phyloP scores from a whole-genome alignment of 331 rosid species.

The Malus hybrid region DNA sequence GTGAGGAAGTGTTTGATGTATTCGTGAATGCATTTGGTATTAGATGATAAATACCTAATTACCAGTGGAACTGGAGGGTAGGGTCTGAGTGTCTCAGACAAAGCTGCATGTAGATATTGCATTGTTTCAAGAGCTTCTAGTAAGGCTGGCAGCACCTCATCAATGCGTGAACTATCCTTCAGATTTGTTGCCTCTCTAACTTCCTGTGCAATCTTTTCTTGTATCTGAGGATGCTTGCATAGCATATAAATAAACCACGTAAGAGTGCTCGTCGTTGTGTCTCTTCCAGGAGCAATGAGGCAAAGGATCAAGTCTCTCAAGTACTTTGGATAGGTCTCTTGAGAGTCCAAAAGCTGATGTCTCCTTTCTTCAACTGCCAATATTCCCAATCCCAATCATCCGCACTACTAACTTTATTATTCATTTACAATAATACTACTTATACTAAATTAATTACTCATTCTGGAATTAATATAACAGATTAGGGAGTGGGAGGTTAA shows the following conservation, averaged over 20 bases:
- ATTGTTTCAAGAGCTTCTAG: constrained; percentile 7
- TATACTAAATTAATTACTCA: neutral
- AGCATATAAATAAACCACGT: constrained; percentile 16
- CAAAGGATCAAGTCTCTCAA: constrained; percentile 9
- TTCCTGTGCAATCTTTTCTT: constrained; percentile 15
- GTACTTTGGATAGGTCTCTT: constrained; percentile 9
- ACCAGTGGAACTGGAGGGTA: constrained; percentile 22
- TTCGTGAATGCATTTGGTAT: too few relatives aligned
- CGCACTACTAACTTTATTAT: too few relatives aligned
- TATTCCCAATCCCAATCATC: neutral
- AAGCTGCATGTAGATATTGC: constrained; percentile 22
- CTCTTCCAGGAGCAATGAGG: constrained; percentile 9
- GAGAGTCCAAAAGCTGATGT: constrained; percentile 2
- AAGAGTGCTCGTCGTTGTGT: constrained; percentile 9
- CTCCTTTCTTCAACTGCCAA: neutral
- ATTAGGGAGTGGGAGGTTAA: too few relatives aligned
- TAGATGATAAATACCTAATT: neutral
- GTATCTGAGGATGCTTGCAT: constrained; percentile 11
- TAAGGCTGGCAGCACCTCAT: constrained; percentile 6
- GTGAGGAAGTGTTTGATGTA: neutral
- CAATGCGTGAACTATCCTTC: neutral
- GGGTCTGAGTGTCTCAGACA: constrained; percentile 15
- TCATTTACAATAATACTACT: too few relatives aligned
- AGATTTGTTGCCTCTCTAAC: constrained; percentile 8
- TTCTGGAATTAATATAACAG: neutral